Percentiles rank a stretch among this genome's conserved stretches.
Evolutionary conservation across 2,329 filamentous ascomycete species (phyloP).

Genomic region (Fusarium anthophilum): DNA sequence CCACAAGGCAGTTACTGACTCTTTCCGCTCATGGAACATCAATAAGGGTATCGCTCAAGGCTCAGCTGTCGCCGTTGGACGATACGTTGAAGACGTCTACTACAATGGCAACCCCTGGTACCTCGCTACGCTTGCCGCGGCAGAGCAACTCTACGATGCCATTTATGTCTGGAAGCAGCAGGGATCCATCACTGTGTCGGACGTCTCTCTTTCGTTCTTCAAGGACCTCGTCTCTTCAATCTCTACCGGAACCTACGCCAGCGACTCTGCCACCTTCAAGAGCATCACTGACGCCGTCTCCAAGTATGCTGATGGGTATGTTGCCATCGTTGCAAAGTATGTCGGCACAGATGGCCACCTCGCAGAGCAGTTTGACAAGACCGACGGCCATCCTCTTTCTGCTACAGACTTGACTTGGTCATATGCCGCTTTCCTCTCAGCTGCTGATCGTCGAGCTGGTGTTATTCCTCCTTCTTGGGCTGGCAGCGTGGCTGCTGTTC

Average conservation of each 20-base stretch:
- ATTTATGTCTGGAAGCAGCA: conserved; percentile 74
- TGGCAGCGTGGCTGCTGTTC: conserved; percentile 56
- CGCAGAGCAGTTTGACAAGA: conserved; percentile 72
- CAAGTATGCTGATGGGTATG: conserved; percentile 68
- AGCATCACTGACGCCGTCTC: conserved; percentile 66
- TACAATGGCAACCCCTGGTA: conserved; percentile 87
- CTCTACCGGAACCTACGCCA: conserved; percentile 69
- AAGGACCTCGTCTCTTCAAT: conserved; percentile 67
- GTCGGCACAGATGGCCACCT: conserved; percentile 69
- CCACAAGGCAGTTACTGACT: conserved; percentile 78
- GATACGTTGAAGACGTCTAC: conserved; percentile 79
- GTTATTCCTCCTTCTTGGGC: conserved; percentile 67
- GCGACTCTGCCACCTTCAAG: conserved; percentile 58
- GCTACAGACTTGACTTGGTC: conserved; percentile 78
- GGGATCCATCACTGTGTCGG: conserved; percentile 71
- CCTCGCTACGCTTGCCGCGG: conserved; percentile 77
- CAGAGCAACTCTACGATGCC: conserved; percentile 82
- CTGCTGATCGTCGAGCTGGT: conserved; percentile 64
- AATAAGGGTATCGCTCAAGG: conserved; percentile 72
- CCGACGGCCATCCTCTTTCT: conserved; percentile 64
- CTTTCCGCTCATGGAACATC: conserved; percentile 78
- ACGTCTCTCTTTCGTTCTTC: conserved; percentile 77
- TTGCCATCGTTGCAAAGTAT: conserved; percentile 71
- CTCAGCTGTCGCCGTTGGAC: conserved; percentile 68
- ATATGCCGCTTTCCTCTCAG: conserved; percentile 75